Base-by-base conservation (phyloP, 2,329 filamentous ascomycete species). In the Chalaropsis ovoidea region DNA sequence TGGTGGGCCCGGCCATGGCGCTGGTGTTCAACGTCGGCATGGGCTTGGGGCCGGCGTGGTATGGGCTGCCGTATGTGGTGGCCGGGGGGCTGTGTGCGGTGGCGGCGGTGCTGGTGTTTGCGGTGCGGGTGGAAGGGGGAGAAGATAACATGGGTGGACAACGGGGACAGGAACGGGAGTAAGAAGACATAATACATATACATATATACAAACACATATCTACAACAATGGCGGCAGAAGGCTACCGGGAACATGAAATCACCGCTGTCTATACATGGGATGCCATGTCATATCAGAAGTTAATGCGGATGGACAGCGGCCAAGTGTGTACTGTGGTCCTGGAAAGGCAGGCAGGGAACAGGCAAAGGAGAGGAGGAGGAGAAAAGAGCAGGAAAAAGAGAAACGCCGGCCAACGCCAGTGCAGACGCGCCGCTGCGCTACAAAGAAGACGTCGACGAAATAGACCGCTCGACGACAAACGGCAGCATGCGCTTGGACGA, bases 41-140 rank as follows among this genome's bases (percentile, higher is more conserved):
- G 19, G 27, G n/a, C n/a, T 17, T 24, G 24, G 65, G 61, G 3
- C 22, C 39, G 35, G 24, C n/a, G 13, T 66, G 61, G 65, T 19
- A 63, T 11, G 61, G 52, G 1, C 11, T 66, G 61, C 61, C 65
- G 52, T 66, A 58, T 35, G 8, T 66, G 5, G 17, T 52, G 41
- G 65, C 49, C 5, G 61, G 47, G 6, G 22, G 35, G 13, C 15
- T 64, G 24, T 64, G 65, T 52, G 7, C 45, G 7, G 52, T 42
- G 15, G 41, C 65, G 24, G 35, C 42, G n/a, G 42, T n/a, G 5
- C 22, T 42, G 13, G n/a, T 67, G 8, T 35, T 49, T 19, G n/a
- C 17, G 22, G 61, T 67, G 2, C 27, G n/a, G 42, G 27, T 41
- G 11, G n/a, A 52, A 43, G 45, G 60, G 17, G n/a, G 13, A 56